phyloP scores from a whole-genome alignment of 257 asterid genomes.

The Anisodus acutangulus region DNA sequence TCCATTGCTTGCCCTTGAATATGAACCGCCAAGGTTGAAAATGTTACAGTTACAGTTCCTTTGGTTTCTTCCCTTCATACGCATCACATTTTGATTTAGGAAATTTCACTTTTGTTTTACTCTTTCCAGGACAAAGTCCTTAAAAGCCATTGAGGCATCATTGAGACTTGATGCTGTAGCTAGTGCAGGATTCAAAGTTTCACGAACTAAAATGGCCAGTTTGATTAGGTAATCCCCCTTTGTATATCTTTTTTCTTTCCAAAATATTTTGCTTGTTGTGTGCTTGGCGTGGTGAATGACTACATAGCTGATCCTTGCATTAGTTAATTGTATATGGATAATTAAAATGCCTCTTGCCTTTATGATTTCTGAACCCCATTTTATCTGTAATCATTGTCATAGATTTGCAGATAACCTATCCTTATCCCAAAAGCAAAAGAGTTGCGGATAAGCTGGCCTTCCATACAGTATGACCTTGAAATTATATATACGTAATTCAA shows the following conservation, averaged over 20 bases:
- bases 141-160: conserved; percentile 83
- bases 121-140: conserved; percentile 63
- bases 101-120: conserved; percentile 18
- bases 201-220: conserved; percentile 91
- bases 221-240: conserved; percentile 61
- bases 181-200: conserved; percentile 94
- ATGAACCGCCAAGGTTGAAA: conserved; percentile 84
- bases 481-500: conserved; percentile 3
- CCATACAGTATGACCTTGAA: background rate
- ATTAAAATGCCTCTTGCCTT: background rate
- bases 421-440: background rate
- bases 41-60: background rate
- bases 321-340: background rate
- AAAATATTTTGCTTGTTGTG: background rate
- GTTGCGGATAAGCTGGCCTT: background rate
- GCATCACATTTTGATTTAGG: background rate
- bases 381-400: conserved; percentile 12
- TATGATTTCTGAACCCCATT: background rate
- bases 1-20: conserved; percentile 90
- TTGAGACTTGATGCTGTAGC: conserved; percentile 86
- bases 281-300: conserved; percentile 4
- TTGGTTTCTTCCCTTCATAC: conserved; percentile 22
- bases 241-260: background rate
- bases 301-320: conserved; percentile 4
- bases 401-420: background rate